These are phyloP conservation scores for Beauveria scarabaeidicola DNA, from an alignment of 2,329 filamentous ascomycete species.

Conservation along the genomic window DNA sequence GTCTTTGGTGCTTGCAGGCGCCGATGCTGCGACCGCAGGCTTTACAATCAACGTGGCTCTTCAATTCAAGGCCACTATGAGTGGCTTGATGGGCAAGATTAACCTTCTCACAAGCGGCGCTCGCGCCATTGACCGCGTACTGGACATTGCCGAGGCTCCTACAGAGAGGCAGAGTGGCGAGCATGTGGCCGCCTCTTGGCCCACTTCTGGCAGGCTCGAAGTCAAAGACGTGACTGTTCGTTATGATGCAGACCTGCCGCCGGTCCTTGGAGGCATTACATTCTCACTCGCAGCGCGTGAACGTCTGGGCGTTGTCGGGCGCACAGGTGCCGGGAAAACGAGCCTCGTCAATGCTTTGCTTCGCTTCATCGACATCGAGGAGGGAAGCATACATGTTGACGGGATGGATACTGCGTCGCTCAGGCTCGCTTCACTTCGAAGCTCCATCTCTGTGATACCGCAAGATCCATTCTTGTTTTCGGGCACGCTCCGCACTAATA, in stretches of 20 bases:
- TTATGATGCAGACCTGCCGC: background rate
- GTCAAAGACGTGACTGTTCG: background rate
- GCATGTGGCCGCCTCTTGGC: background rate
- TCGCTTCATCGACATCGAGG: background rate
- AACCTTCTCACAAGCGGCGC: background rate
- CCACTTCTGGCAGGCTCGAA: background rate
- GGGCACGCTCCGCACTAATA: conserved; percentile 3
- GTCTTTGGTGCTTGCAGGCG: background rate
- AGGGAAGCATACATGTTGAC: conserved; percentile 7
- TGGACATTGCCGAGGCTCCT: background rate
- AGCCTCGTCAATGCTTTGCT: conserved; percentile 6
- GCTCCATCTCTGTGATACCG: conserved; percentile 5
- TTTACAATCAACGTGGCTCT: conserved; percentile 9
- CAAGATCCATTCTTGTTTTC: conserved; percentile 13
- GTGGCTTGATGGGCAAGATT: background rate
- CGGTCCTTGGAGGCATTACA: background rate
- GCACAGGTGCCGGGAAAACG: conserved; percentile 11
- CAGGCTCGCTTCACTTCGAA: background rate
- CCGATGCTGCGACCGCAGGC: conserved; percentile 3
- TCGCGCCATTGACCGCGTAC: background rate
- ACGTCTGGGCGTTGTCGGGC: conserved; percentile 12
- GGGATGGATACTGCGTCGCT: background rate
- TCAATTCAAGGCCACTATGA: conserved; percentile 6
- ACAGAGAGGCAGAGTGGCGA: background rate
- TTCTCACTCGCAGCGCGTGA: conserved; percentile 2